Evolutionary conservation across 1,139 yeast genomes (phyloP), one percentile per base, ranked within the genome.

Genomic region (Suhomyces taliae): DNA sequence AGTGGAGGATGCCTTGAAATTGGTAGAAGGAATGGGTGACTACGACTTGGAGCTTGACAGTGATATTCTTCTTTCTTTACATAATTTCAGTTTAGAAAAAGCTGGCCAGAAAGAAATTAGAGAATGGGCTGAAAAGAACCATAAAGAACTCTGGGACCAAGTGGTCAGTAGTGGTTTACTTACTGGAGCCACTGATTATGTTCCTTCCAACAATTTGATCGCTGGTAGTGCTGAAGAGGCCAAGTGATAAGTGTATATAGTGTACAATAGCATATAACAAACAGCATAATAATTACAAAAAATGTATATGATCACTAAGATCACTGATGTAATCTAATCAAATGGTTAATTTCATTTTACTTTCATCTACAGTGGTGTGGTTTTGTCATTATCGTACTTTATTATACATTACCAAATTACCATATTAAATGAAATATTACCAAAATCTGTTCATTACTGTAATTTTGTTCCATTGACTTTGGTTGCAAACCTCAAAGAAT

Each of bases 401-500:
- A 19, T 19, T 19, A 19, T 19, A 19, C 24, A 19, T 19, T 19
- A 19, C 6, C 24, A 2, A 4, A 19, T 19, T 19, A 19, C 24
- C 24, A 19, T 19, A 19, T 19, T 19, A 19, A 19, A 19, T 19
- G 6, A 19, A 19, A 4, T 19, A 19, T 19, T 19, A 19, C 24
- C 32, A 29, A 5, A 9, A 6, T 6, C 4, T 4, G 3, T 34
- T 34, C n/a, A 9, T 26, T 37, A 12, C n/a, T n/a, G n/a, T 41
- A 72, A 57, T 46, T 75, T 77, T 0, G 88, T 83, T 38, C 70
- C 69, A 56, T 85, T 85, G 2, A 87, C 93, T 53, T 90, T 89
- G 7, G 90, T 81, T 0, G 98, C 99, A 73, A 93, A 93, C 45
- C 98, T 72, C 48, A 93, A 71, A 0, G 97, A 89, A 59, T 89